Evolutionary conservation across 1,284 basidiomycete species (phyloP).

Genomic region (Phenoliferia sp.): DNA sequence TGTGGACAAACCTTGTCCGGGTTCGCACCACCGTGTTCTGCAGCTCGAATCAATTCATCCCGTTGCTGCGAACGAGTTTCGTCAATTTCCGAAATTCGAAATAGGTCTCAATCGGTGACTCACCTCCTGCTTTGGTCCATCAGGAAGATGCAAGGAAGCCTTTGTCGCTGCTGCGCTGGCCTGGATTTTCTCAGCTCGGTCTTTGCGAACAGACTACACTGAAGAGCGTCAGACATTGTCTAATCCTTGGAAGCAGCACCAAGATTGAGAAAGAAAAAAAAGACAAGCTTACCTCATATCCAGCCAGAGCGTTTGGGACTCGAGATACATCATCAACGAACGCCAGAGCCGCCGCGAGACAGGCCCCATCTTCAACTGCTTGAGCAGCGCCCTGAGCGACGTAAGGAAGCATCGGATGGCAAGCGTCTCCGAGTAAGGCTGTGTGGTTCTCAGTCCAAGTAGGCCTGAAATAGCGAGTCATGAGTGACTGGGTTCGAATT

Average conservation of each 20-base stretch:
- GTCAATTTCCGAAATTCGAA: not conserved
- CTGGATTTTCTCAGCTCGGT: constrained; percentile 42
- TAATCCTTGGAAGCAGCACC: not conserved
- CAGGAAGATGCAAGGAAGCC: constrained; percentile 40
- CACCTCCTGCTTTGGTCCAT: constrained; percentile 31
- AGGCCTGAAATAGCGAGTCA: not conserved
- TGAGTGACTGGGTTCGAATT: not conserved
- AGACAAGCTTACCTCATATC: constrained; percentile 38
- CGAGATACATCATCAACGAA: constrained; percentile 39
- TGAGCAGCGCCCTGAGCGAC: constrained; percentile 42
- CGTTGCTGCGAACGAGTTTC: not conserved
- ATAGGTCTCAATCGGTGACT: not conserved
- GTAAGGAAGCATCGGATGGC: constrained; percentile 43
- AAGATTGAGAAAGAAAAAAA: not conserved
- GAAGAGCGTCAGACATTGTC: not conserved
- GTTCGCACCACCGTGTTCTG: not conserved
- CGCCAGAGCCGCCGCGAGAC: constrained; percentile 41
- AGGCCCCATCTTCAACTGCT: constrained; percentile 45
- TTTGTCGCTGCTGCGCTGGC: constrained; percentile 40
- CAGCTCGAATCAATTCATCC: not conserved
- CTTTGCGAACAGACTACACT: constrained; percentile 38
- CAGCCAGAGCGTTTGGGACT: constrained; percentile 39
- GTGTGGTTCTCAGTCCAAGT: constrained; percentile 34
- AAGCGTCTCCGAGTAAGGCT: constrained; percentile 44
- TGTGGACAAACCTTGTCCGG: not conserved